Base-by-base conservation (phyloP, 2,329 filamentous ascomycete species). In the Colletotrichum chrysophilum region DNA sequence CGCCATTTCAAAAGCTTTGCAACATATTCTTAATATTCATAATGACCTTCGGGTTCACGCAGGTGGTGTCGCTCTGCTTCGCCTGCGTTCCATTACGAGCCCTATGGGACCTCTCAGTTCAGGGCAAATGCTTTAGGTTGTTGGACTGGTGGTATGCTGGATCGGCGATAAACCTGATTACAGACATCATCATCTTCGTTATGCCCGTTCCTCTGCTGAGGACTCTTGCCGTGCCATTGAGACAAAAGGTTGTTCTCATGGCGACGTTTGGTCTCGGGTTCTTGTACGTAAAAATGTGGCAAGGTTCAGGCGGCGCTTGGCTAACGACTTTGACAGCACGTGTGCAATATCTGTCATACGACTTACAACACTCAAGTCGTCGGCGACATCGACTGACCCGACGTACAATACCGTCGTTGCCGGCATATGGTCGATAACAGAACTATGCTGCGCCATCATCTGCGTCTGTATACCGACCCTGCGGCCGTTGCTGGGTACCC, bases 401-500 rank as follows among this genome's bases (percentile, higher is more conserved):
- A 84, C 83, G 2, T 86, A 80, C 76, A 79, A 85, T 52, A 82
- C 80, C 7, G 83, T 82, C 18, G 48, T 74, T 1, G 52, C 66
- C 10, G 66, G 65, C 2, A 81, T 83, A 73, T 86, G 85, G 83
- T 86, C 85, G 10, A 81, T 85, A 61, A 82, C 85, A 70, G 85
- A 87, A 75, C 81, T 85, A 65, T 84, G 84, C 74, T 81, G 83
- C 56, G 84, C 82, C 62, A 80, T 86, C 72, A 78, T 86, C 18
- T 86, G 85, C 73, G 80, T 84, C 38, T 85, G 84, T 76, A 80
- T 86, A 13, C 85, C 85, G 1, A 85, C 84, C 7, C 77, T 86
- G 3, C 80, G 84, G 1, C 83, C 83, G 21, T 60, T 83, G 4
- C 64, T 84, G 28, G 65, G 34, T 4, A n/a, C 64, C 1, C 34